Conservation (phyloP, 2,329 filamentous ascomycete species). For the Elsinoe australis region DNA sequence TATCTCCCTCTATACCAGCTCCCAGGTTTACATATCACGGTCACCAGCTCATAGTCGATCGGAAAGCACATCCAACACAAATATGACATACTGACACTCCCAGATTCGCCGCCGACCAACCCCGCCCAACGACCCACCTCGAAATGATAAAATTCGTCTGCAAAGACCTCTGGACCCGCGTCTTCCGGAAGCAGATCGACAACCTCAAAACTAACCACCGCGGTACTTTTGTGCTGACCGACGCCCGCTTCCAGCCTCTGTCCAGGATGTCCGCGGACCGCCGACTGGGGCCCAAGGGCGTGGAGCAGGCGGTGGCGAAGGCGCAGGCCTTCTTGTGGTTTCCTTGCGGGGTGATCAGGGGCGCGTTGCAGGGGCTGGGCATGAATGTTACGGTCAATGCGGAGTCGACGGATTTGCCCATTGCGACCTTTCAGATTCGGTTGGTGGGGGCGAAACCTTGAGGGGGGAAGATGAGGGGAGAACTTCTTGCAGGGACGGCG, state of each 20-base stretch:
- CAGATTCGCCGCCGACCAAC: conserved; percentile 74
- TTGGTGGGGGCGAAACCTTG: conserved; percentile 62
- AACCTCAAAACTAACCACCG: conserved; percentile 98
- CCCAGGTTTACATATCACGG: too few species aligned
- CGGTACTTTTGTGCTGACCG: conserved; percentile 92
- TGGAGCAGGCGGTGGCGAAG: conserved; percentile 49
- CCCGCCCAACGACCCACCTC: conserved; percentile 82
- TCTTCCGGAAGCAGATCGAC: conserved; percentile 96
- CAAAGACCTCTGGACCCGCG: conserved; percentile 92
- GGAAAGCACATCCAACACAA: too few species aligned
- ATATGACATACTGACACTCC: not conserved
- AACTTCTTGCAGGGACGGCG: not conserved
- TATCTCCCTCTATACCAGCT: too few species aligned
- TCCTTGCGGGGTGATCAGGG: conserved; percentile 84
- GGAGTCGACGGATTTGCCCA: conserved; percentile 77
- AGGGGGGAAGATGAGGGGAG: conserved; percentile 22
- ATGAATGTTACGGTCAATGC: conserved; percentile 87
- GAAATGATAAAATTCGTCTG: conserved; percentile 98
- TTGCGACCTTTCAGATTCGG: conserved; percentile 93
- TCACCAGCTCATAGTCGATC: too few species aligned
- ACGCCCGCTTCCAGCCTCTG: conserved; percentile 84
- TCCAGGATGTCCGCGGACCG: conserved; percentile 76
- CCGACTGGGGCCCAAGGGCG: conserved; percentile 26
- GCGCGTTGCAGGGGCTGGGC: conserved; percentile 84
- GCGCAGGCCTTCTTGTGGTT: conserved; percentile 94